phyloP scores from a whole-genome alignment of 2,329 filamentous ascomycete genomes.

The Helminthosporium solani region DNA sequence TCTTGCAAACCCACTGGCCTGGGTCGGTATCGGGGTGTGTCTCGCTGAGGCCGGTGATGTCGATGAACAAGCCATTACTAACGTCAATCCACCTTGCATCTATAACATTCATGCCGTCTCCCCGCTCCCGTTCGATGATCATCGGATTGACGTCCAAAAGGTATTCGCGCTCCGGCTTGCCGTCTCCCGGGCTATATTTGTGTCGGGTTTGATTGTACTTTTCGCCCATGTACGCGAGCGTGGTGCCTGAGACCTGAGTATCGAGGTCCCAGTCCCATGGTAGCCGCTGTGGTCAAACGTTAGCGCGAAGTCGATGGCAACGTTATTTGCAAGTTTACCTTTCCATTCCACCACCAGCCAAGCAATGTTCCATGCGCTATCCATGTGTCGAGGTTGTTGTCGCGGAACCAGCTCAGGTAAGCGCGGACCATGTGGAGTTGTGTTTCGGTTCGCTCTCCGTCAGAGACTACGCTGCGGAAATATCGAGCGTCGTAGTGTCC shows the following conservation, averaged over 20 bases:
- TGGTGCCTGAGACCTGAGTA: conserved; percentile 70
- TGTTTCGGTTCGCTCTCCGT: conserved; percentile 65
- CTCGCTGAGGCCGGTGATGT: conserved; percentile 76
- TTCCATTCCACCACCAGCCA: conserved; percentile 85
- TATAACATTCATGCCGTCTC: conserved; percentile 74
- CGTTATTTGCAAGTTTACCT: conserved; percentile 42
- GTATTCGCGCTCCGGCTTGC: conserved; percentile 55
- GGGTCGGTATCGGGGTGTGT: conserved; percentile 60
- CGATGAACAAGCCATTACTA: conserved; percentile 74
- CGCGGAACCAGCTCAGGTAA: conserved; percentile 67
- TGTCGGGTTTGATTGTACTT: conserved; percentile 68
- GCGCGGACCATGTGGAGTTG: conserved; percentile 70
- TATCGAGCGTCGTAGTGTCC: conserved; percentile 75
- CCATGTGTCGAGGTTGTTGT: conserved; percentile 75
- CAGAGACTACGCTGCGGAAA: conserved; percentile 63
- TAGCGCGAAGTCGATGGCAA: conserved; percentile 8
- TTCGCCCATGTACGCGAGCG: conserved; percentile 64
- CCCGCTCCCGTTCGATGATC: conserved; percentile 60
- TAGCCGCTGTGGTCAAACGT: conserved; percentile 58
- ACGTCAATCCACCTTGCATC: conserved; percentile 82
- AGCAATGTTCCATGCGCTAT: conserved; percentile 81
- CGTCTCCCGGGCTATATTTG: conserved; percentile 41
- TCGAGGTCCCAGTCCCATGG: conserved; percentile 86
- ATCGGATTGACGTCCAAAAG: conserved; percentile 77
- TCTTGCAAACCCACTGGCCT: conserved; percentile 76